A percentile compares a stretch with the other conserved stretches of the same genome.
These are phyloP conservation scores for Pythium aphanidermatum DNA, from an alignment of 352 stramenopile genomes.

Conservation along the genomic window DNA sequence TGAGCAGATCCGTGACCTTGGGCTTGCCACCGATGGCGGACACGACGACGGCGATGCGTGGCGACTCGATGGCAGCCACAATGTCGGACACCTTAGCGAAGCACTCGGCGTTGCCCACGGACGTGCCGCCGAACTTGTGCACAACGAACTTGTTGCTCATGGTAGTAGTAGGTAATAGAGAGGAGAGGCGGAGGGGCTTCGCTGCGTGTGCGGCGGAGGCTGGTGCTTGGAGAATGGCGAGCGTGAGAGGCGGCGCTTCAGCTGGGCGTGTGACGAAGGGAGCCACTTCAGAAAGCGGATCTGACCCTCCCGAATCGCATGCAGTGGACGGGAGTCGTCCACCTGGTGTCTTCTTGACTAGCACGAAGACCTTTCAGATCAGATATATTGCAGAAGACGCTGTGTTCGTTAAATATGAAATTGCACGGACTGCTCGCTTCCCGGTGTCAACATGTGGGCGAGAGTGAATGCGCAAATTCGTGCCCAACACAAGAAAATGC, in stretches of 20 bases:
- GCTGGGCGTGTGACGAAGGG: conserved; percentile 6
- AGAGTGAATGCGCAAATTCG: conserved; percentile 22
- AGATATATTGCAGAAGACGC: no score
- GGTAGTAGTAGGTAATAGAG: neutral
- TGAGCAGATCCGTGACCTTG: conserved; percentile 95
- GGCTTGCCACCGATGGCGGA: conserved; percentile 95
- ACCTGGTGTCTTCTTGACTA: no score
- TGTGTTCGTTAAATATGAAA: neutral
- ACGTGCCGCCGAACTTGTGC: conserved; percentile 98
- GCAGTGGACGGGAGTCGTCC: conserved; percentile 1
- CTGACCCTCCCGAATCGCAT: no score
- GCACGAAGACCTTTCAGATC: no score
- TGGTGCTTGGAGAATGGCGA: conserved; percentile 12
- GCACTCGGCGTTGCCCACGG: conserved; percentile 89
- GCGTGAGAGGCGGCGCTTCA: conserved; percentile 2
- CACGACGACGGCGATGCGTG: conserved; percentile 84
- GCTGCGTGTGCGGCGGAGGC: neutral
- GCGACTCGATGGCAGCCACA: conserved; percentile 34
- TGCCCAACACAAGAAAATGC: conserved; percentile 22
- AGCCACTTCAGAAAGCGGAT: no score
- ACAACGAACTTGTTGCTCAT: conserved; percentile 79
- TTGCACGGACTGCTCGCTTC: neutral
- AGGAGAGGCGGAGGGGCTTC: neutral
- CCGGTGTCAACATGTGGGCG: neutral
- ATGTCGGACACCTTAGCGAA: conserved; percentile 85